A percentile compares a stretch with the other conserved stretches of the same genome.
Conservation (phyloP, 2,329 filamentous ascomycete species). For the Penicillium sp. region DNA sequence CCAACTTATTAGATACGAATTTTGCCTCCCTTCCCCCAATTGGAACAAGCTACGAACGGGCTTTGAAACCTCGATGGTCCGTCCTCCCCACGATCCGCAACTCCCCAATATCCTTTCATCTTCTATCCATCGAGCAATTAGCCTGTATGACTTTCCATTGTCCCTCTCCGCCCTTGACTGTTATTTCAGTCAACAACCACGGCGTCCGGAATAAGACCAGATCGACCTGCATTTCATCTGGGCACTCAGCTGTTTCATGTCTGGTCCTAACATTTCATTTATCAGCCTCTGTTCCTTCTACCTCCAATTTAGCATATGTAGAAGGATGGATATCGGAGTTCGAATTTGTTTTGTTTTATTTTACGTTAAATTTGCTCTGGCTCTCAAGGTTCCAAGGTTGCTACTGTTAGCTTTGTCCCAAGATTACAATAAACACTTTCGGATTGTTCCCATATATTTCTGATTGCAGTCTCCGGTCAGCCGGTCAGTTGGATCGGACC, state of each 20-base stretch:
- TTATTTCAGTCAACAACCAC: background rate
- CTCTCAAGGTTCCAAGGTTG: background rate
- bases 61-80: slow-evolving; percentile 3
- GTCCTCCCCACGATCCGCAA: background rate
- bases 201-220: slow-evolving; percentile 9
- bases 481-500: too few relatives aligned
- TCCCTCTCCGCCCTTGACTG: background rate
- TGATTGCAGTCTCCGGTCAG: background rate
- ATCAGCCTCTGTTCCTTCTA: background rate
- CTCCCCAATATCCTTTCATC: background rate
- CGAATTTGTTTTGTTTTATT: background rate
- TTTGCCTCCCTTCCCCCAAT: background rate
- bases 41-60: background rate
- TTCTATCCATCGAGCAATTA: background rate
- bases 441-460: background rate
- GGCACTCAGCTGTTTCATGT: background rate
- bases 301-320: slow-evolving; percentile 10
- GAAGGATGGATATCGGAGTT: slow-evolving; percentile 12
- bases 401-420: too few relatives aligned
- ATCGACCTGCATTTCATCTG: slow-evolving; percentile 3
- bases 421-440: too few relatives aligned
- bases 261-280: background rate
- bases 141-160: background rate
- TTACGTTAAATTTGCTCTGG: background rate
- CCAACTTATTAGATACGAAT: slow-evolving; percentile 4